These are phyloP conservation scores for Ogataea pini DNA, from an alignment of 805 yeast species.

Conservation along the genomic window DNA sequence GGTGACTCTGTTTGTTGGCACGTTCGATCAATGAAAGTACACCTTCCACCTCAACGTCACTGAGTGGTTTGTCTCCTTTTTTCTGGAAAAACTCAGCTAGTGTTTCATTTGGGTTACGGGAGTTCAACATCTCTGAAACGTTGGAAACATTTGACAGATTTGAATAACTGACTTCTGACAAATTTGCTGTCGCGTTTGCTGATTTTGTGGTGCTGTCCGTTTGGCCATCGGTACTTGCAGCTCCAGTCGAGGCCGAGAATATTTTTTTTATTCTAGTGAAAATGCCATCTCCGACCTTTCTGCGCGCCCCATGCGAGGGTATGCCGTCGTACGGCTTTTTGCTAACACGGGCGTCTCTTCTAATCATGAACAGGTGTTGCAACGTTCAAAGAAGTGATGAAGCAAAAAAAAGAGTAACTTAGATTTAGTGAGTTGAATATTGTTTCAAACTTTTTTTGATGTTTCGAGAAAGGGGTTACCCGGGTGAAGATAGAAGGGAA, in stretches of 20 bases:
- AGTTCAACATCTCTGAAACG: constrained; percentile 12
- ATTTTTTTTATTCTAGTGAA: constrained; percentile 19
- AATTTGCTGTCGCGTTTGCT: constrained; percentile 9
- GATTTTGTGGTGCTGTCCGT: too few relatives aligned
- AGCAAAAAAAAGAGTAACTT: too few relatives aligned
- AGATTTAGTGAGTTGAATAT: too few relatives aligned
- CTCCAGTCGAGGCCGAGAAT: constrained; percentile 14
- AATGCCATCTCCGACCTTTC: constrained; percentile 12
- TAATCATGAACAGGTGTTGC: constrained; percentile 18
- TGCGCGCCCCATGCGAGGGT: constrained; percentile 1
- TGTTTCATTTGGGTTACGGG: constrained; percentile 53
- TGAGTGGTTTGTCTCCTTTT: constrained; percentile 74
- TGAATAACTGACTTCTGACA: constrained; percentile 23
- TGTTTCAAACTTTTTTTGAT: too few relatives aligned
- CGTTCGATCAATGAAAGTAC: constrained; percentile 60
- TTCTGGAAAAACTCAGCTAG: constrained; percentile 68
- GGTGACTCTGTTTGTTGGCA: constrained; percentile 30
- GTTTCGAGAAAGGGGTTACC: too few relatives aligned
- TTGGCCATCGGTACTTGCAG: too few relatives aligned
- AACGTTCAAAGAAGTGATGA: too few relatives aligned
- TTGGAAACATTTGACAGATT: constrained; percentile 25
- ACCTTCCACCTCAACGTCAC: constrained; percentile 80
- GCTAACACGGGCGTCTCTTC: constrained; percentile 20
- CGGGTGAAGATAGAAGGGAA: too few relatives aligned
- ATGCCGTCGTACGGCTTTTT: constrained; percentile 24